These are phyloP conservation scores for Citrullus mucosospermus DNA, from an alignment of 306 rosid genomes.

Conservation along the genomic window DNA sequence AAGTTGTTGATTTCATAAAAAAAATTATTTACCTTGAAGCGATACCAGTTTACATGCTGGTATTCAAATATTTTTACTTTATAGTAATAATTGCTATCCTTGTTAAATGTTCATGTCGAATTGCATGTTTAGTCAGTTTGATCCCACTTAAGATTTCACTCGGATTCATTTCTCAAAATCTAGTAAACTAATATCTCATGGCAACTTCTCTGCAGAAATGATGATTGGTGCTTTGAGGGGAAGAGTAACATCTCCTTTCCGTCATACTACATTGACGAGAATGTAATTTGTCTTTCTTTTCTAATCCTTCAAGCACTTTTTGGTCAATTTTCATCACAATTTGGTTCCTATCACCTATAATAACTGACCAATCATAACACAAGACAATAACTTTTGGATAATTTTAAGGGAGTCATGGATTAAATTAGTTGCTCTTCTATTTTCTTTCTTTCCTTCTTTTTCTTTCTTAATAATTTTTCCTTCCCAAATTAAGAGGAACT, in stretches of 20 bases:
- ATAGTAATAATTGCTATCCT: not conserved
- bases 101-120: not conserved
- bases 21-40: not conserved
- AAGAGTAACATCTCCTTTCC: constrained; percentile 75
- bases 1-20: no score
- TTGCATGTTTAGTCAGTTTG: not conserved
- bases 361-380: not conserved
- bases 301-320: not conserved
- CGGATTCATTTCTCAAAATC: constrained; percentile 5
- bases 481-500: not conserved
- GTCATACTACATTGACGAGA: constrained; percentile 94
- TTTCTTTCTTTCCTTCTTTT: not conserved
- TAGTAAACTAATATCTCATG: constrained; percentile 17
- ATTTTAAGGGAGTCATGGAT: not conserved
- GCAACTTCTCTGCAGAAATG: constrained; percentile 59
- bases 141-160: not conserved
- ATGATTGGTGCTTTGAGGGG: constrained; percentile 87
- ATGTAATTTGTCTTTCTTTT: constrained; percentile 44
- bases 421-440: not conserved
- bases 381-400: not conserved
- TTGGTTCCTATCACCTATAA: not conserved
- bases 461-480: not conserved
- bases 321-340: not conserved
- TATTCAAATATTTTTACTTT: not conserved
- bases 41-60: not conserved